Evolutionary conservation across 202 grass and related monocot species (phyloP).

Genomic region (Carex sylvatica): DNA sequence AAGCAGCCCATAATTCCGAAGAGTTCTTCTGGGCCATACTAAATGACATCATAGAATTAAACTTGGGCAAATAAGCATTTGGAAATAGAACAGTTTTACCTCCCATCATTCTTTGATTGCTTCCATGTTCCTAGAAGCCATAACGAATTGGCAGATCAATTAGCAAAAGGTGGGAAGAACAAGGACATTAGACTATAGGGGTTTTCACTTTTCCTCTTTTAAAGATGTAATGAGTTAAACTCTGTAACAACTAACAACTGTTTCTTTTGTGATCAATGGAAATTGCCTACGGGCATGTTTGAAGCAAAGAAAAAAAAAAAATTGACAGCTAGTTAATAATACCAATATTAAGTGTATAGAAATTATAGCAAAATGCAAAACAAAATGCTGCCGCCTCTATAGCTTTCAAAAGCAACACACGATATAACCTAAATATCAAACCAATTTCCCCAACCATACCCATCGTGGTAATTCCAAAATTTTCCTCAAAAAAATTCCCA

Average conservation of each 20-base stretch:
- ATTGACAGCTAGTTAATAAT: neutral
- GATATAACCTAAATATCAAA: neutral
- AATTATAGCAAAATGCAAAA: conserved; percentile 1
- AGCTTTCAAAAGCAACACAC: conserved; percentile 5
- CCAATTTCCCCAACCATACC: neutral
- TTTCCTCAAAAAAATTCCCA: conserved; percentile 19
- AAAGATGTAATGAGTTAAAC: no score
- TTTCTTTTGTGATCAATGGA: no score
- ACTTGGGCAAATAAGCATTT: neutral
- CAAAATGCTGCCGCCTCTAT: neutral
- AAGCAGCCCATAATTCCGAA: neutral
- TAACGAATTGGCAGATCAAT: no score
- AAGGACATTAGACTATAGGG: no score
- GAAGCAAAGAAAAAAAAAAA: no score
- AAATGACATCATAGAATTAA: neutral
- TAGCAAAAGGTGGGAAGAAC: no score
- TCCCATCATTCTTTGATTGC: neutral
- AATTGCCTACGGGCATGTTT: no score
- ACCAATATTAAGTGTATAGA: conserved; percentile 8
- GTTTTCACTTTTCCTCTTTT: no score
- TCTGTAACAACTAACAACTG: no score
- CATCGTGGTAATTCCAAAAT: conserved; percentile 13
- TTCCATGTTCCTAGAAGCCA: no score
- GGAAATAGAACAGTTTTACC: neutral
- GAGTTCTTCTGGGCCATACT: neutral